These are phyloP conservation scores for Naganishia vaughanmartiniae DNA, from an alignment of 768 basidiomycete species.

Conservation along the genomic window DNA sequence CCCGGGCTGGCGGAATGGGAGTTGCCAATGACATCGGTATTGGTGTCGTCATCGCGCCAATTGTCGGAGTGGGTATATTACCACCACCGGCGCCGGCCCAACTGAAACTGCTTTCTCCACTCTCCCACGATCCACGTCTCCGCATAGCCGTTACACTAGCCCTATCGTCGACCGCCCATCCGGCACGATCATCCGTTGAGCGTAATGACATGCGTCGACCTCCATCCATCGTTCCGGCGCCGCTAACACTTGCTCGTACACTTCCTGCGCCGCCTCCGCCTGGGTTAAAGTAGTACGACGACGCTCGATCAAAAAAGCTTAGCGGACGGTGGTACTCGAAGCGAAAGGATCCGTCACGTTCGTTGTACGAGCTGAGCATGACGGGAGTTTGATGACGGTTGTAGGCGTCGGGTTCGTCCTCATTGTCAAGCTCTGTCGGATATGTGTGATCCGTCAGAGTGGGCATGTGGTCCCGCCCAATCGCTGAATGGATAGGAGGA, in stretches of 20 bases:
- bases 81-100: neutral
- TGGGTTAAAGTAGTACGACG: neutral
- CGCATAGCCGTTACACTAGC: slow-evolving; percentile 87
- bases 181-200: slow-evolving; percentile 7
- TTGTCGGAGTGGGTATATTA: neutral
- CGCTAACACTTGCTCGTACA: neutral
- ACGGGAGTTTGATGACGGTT: neutral
- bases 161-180: slow-evolving; percentile 60
- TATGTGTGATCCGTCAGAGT: neutral
- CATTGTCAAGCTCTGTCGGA: neutral
- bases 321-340: neutral
- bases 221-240: neutral
- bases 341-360: neutral
- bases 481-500: neutral
- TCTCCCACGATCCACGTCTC: slow-evolving; percentile 87
- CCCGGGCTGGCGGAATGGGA: too few relatives aligned
- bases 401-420: neutral
- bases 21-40: neutral
- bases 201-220: neutral
- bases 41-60: too few relatives aligned
- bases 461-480: neutral
- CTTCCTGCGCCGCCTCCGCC: neutral
- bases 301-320: slow-evolving; percentile 16
- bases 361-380: neutral
- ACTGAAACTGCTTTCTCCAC: slow-evolving; percentile 61